Evolutionary conservation across 495 filamentous ascomycete genomes (phyloP).

Genomic region (Penicillium malachiteum): DNA sequence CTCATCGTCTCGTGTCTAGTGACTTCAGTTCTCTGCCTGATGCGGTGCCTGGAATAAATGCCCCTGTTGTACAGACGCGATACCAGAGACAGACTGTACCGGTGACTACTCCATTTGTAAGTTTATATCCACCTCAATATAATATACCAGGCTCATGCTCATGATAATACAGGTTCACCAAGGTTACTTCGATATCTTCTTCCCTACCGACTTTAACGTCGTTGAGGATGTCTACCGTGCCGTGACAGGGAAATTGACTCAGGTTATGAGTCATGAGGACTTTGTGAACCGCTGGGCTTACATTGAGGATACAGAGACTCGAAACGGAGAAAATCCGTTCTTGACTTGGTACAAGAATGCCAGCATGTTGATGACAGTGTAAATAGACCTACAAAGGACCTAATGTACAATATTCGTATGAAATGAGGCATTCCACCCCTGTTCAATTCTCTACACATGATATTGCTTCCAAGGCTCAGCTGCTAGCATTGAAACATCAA

Average conservation of each 20-base stretch:
- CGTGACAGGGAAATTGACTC: constrained; percentile 85
- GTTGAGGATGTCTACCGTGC: constrained; percentile 88
- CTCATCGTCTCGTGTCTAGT: constrained; percentile 80
- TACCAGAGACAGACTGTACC: constrained; percentile 83
- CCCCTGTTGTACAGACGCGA: constrained; percentile 93
- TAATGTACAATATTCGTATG: not conserved
- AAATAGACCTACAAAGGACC: constrained; percentile 15
- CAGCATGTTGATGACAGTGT: constrained; percentile 82
- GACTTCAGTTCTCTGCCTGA: constrained; percentile 89
- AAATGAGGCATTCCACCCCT: not conserved
- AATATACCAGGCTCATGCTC: not conserved
- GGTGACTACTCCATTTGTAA: constrained; percentile 85
- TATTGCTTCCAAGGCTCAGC: not conserved
- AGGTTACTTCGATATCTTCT: constrained; percentile 98
- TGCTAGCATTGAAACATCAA: not conserved
- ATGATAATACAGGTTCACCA: constrained; percentile 71
- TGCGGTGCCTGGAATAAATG: constrained; percentile 77
- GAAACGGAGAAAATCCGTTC: constrained; percentile 89
- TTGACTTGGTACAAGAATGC: constrained; percentile 93
- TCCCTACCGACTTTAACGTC: constrained; percentile 89
- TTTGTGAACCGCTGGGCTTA: constrained; percentile 88
- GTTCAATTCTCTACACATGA: not conserved
- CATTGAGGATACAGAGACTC: constrained; percentile 82
- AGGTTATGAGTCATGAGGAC: constrained; percentile 82
- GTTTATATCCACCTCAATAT: constrained; percentile 20